Evolutionary conservation across 805 yeast species (phyloP), one percentile per base, ranked within the genome.

Genomic region (Yamadazyma nakazawae): DNA sequence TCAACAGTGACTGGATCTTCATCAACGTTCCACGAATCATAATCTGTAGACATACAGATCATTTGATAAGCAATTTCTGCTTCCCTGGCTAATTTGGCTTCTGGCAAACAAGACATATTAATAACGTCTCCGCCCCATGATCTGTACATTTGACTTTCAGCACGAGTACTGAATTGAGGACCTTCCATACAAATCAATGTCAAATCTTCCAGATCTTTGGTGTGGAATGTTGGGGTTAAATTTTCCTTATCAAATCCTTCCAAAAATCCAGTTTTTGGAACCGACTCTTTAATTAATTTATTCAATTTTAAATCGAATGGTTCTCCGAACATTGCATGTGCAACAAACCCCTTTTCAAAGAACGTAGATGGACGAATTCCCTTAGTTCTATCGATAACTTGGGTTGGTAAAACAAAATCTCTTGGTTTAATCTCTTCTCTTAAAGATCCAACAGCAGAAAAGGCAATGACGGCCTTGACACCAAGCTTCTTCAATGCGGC

Each of bases 1-100:
- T 91, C 97, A n/a, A 94, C 98, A 8, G 98, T 91, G 40, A 94
- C 99, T 2, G 98, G 92, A 61, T 92, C 97, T 62, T 84, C 98
- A 45, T 80, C 81, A 59, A 85, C 96, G 62, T 90, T 87, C 99
- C 99, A 94, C 19, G 99, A 96, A 63, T 94, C 99, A 68, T 94
- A 94, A 67, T 94, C 99, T 3, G 99, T 94, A 1, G 96, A 85
- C 99, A 94, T 94, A 70, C 99, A 94, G 54, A 94, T 79, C 97
- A 94, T 94, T 68, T 92, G 98, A 70, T 94, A 94, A 25, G 96
- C 78, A 54, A 94, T 84, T 68, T 94, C 99, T 38, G 98, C 97
- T 70, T 94, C 99, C 61, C 95, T 81, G 3, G 99, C 99, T 53
- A 94, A 78, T 66, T 94, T 94, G 34, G 96, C 85, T 72, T 94